A percentile compares a stretch with the other conserved stretches of the same genome.
Conservation (phyloP, 2,329 filamentous ascomycete genomes). For the Plenodomus tracheiphilus region DNA sequence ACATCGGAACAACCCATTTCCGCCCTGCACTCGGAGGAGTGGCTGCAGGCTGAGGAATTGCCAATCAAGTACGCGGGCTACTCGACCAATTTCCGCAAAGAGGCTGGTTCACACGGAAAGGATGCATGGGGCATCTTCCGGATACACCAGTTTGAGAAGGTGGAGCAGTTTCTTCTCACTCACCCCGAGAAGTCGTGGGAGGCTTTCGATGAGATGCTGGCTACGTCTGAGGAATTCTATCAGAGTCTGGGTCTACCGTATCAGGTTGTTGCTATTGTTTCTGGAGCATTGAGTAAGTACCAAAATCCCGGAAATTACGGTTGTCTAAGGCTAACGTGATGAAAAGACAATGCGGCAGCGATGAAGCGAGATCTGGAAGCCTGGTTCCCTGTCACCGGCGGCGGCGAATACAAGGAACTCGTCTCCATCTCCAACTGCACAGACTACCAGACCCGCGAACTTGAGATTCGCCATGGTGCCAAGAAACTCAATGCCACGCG, state of each 20-base stretch:
- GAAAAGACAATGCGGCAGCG: constrained; percentile 48
- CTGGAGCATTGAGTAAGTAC: constrained; percentile 73
- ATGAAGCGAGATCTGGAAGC: constrained; percentile 98
- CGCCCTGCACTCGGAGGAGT: constrained; percentile 89
- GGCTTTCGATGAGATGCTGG: constrained; percentile 91
- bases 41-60: constrained; percentile 76
- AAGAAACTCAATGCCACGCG: constrained; percentile 75
- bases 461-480: constrained; percentile 88
- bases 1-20: constrained; percentile 96
- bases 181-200: constrained; percentile 87
- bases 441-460: constrained; percentile 91
- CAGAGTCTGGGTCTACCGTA: constrained; percentile 86
- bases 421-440: constrained; percentile 98
- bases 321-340: constrained; percentile 3
- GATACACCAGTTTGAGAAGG: constrained; percentile 92
- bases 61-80: constrained; percentile 89
- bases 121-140: constrained; percentile 98
- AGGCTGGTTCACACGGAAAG: constrained; percentile 87
- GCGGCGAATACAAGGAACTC: constrained; percentile 97
- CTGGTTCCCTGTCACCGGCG: constrained; percentile 59
- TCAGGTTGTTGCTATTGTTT: constrained; percentile 90
- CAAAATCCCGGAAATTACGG: background rate
- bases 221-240: constrained; percentile 91
- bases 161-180: constrained; percentile 53
- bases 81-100: constrained; percentile 93